phyloP scores from a whole-genome alignment of 2,329 filamentous ascomycete genomes.

The Xylaria sp. region DNA sequence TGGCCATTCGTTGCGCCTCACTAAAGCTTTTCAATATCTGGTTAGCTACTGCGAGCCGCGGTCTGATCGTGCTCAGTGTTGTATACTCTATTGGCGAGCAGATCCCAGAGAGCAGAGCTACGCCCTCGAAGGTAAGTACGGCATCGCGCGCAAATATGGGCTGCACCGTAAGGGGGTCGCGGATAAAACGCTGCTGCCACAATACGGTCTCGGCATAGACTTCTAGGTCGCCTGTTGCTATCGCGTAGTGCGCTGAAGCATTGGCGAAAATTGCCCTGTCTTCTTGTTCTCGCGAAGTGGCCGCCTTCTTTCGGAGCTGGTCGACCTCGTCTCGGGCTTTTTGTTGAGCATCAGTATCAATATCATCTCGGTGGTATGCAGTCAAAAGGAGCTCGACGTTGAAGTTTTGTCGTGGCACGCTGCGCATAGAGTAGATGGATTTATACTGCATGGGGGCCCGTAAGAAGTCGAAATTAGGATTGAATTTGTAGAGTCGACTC shows the following conservation, averaged over 20 bases:
- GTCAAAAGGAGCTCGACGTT: constrained; percentile 33
- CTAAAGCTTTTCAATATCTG: constrained; percentile 18
- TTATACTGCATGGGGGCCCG: neutral
- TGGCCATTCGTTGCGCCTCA: constrained; percentile 17
- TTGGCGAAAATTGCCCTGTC: constrained; percentile 31
- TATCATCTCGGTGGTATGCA: constrained; percentile 5
- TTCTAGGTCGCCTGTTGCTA: constrained; percentile 30
- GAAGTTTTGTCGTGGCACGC: constrained; percentile 28
- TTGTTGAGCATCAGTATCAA: constrained; percentile 15
- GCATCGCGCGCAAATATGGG: constrained; percentile 16
- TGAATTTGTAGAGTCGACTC: constrained; percentile 18
- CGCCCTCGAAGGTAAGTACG: constrained; percentile 26
- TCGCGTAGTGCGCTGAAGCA: constrained; percentile 31
- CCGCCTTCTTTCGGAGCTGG: constrained; percentile 29
- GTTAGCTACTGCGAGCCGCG: constrained; percentile 25
- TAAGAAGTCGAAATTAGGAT: constrained; percentile 31
- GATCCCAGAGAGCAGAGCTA: constrained; percentile 33
- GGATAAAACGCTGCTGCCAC: constrained; percentile 35
- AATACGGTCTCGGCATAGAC: constrained; percentile 29
- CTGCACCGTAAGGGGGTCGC: constrained; percentile 23
- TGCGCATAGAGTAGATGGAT: constrained; percentile 30
- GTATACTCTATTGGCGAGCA: constrained; percentile 5
- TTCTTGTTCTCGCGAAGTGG: constrained; percentile 22
- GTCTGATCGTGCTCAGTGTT: constrained; percentile 11
- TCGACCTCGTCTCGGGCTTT: constrained; percentile 30